These are phyloP conservation scores for Ilex paraguariensis DNA, from an alignment of 305 asterid species.

Conservation along the genomic window DNA sequence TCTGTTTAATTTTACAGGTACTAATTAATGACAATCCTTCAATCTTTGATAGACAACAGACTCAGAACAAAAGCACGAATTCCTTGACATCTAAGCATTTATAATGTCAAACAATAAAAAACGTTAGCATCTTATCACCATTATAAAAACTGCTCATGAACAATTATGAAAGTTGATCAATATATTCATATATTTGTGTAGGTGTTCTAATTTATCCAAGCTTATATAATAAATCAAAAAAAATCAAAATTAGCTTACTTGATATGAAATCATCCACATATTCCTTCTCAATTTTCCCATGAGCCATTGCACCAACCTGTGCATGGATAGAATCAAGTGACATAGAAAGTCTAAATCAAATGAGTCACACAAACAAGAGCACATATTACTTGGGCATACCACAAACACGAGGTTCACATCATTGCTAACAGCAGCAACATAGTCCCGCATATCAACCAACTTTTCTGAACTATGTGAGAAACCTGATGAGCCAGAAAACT, in stretches of 20 bases:
- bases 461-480: constrained; percentile 90
- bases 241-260: constrained; percentile 33
- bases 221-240: not conserved
- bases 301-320: constrained; percentile 97
- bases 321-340: constrained; percentile 15
- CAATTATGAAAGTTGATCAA: not conserved
- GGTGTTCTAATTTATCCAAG: not conserved
- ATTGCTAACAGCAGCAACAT: constrained; percentile 46
- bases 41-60: not conserved
- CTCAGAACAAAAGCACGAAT: not conserved
- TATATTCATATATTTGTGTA: not conserved
- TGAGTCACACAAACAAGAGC: constrained; percentile 1
- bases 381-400: constrained; percentile 41
- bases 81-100: not conserved
- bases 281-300: constrained; percentile 78
- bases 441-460: constrained; percentile 62
- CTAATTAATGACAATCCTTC: not conserved
- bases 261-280: constrained; percentile 80
- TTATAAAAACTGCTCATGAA: not conserved
- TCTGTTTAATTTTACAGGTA: not conserved
- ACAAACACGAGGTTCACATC: constrained; percentile 75
- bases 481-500: constrained; percentile 37
- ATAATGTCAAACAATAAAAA: not conserved
- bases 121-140: not conserved
- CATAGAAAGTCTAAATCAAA: constrained; percentile 6